Percentiles rank a stretch among this genome's conserved stretches.
Conservation (phyloP, 768 basidiomycete genomes). For the Mycena floridula region DNA sequence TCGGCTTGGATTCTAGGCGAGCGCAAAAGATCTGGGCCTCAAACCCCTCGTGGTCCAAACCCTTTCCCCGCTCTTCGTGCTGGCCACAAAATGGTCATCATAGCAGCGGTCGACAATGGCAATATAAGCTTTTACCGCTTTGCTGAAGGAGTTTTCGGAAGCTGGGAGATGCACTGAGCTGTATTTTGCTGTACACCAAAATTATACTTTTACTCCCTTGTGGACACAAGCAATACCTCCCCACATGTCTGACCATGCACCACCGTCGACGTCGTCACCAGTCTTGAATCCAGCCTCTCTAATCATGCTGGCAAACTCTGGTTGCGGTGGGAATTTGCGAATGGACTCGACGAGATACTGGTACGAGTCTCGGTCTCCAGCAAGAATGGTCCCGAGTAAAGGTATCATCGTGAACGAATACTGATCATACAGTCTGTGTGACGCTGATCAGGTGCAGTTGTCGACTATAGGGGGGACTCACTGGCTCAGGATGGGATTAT, state of each 20-base stretch:
- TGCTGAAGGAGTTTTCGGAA: slow-evolving; percentile 77
- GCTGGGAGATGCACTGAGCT: slow-evolving; percentile 62
- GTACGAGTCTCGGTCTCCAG: slow-evolving; percentile 90
- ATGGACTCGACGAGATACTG: slow-evolving; percentile 98
- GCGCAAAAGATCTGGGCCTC: not conserved
- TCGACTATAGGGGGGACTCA: slow-evolving; percentile 36
- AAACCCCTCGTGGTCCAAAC: slow-evolving; percentile 28
- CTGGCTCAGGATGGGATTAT: slow-evolving; percentile 81
- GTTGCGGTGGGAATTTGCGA: slow-evolving; percentile 84
- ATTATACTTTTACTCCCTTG: slow-evolving; percentile 72
- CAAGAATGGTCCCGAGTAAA: slow-evolving; percentile 91
- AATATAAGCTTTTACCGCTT: slow-evolving; percentile 87
- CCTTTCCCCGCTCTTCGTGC: slow-evolving; percentile 79
- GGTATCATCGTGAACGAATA: slow-evolving; percentile 97
- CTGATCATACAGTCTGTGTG: slow-evolving; percentile 89
- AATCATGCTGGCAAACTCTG: slow-evolving; percentile 87
- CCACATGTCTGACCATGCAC: slow-evolving; percentile 84
- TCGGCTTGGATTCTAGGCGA: slow-evolving; percentile 1
- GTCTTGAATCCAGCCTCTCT: slow-evolving; percentile 76
- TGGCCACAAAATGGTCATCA: slow-evolving; percentile 76
- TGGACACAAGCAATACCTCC: slow-evolving; percentile 86
- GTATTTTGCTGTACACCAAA: not conserved
- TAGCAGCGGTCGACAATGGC: slow-evolving; percentile 87
- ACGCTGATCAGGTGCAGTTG: slow-evolving; percentile 39
- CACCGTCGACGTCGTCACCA: slow-evolving; percentile 66